phyloP scores from a whole-genome alignment of 2,329 filamentous ascomycete genomes.

The Blastomyces percursus region DNA sequence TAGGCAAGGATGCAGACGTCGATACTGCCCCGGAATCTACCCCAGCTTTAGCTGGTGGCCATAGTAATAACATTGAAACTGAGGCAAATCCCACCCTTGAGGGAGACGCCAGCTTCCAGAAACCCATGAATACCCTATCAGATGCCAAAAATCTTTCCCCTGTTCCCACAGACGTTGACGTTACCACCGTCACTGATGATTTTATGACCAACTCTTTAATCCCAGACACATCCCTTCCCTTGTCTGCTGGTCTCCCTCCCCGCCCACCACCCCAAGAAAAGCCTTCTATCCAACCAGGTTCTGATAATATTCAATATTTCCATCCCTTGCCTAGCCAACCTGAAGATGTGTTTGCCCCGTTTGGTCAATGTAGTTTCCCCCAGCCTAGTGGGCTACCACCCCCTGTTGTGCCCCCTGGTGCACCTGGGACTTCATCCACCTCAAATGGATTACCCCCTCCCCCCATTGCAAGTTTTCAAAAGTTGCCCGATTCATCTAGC shows the following conservation, averaged over 20 bases:
- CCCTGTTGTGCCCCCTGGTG: conserved; percentile 20
- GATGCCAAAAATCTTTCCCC: conserved; percentile 20
- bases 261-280: conserved; percentile 37
- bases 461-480: conserved; percentile 32
- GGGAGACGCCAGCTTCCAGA: conserved; percentile 39
- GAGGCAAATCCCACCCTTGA: conserved; percentile 18
- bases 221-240: conserved; percentile 24
- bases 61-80: conserved; percentile 17
- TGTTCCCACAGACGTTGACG: conserved; percentile 19
- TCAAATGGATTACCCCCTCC: conserved; percentile 31
- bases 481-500: conserved; percentile 10
- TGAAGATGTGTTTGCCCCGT: conserved; percentile 17
- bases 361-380: conserved; percentile 27
- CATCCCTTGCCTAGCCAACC: conserved; percentile 27
- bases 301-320: conserved; percentile 31
- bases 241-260: conserved; percentile 32
- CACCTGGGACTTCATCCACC: conserved; percentile 28
- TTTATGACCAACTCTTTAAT: conserved; percentile 21
- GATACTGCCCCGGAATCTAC: neutral
- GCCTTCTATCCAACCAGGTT: conserved; percentile 30
- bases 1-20: neutral
- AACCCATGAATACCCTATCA: conserved; percentile 39
- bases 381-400: conserved; percentile 16
- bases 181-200: conserved; percentile 19
- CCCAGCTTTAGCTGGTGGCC: conserved; percentile 8